Conservation (phyloP, 441 rosid species). For the Aquilaria agallochum region DNA sequence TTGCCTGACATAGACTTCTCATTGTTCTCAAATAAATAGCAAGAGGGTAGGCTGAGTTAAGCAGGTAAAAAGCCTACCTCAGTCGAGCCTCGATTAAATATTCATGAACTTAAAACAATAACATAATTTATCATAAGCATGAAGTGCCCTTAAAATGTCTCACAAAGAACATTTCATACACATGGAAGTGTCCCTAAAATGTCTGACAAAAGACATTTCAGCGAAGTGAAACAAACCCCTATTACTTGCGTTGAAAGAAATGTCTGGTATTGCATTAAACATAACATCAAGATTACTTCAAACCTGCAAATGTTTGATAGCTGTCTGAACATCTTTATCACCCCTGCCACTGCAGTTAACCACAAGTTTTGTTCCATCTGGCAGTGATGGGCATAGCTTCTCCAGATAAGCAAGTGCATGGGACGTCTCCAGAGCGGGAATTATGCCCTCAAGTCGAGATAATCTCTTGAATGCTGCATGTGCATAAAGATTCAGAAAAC, state of each 20-base stretch:
- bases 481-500: background rate
- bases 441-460: slow-evolving; percentile 66
- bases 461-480: slow-evolving; percentile 68
- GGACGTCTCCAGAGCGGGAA: slow-evolving; percentile 82
- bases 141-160: background rate
- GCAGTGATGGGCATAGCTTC: slow-evolving; percentile 69
- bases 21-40: no score
- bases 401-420: slow-evolving; percentile 73
- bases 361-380: slow-evolving; percentile 53
- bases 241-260: background rate
- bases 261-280: background rate
- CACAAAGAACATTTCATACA: background rate
- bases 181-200: background rate
- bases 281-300: slow-evolving; percentile 10
- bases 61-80: no score
- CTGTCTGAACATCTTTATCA: slow-evolving; percentile 84
- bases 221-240: background rate
- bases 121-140: background rate
- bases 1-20: no score
- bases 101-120: background rate
- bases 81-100: no score
- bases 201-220: background rate
- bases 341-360: slow-evolving; percentile 87
- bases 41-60: no score
- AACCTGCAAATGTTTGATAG: slow-evolving; percentile 49